These are phyloP conservation scores for Veloporphyrellus conicus DNA, from an alignment of 1,284 basidiomycete species.

Conservation along the genomic window DNA sequence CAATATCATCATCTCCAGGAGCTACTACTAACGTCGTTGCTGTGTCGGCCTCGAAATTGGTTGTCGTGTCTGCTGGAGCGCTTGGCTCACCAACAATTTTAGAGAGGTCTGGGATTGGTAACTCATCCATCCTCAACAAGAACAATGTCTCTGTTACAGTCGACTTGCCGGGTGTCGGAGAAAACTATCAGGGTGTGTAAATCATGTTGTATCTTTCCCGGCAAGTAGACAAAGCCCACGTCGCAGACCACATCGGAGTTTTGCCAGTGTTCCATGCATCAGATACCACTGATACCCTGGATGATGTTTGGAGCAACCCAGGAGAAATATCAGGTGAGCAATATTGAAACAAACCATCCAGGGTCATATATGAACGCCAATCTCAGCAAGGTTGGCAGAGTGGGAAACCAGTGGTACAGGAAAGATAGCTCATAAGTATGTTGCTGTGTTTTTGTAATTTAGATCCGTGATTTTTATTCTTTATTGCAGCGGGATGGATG, in stretches of 20 bases:
- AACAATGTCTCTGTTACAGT: conserved; percentile 40
- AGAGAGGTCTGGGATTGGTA: conserved; percentile 40
- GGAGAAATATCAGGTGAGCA: conserved; percentile 35
- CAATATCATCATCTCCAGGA: neutral
- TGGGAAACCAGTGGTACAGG: conserved; percentile 46
- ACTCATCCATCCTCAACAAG: conserved; percentile 37
- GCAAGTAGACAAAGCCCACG: too few species aligned
- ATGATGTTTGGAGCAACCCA: conserved; percentile 37
- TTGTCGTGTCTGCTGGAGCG: conserved; percentile 18
- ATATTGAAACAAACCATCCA: neutral
- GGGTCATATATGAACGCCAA: neutral
- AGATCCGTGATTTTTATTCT: neutral
- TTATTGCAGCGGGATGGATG: neutral
- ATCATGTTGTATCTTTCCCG: neutral
- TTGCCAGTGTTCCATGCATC: conserved; percentile 37
- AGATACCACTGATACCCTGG: conserved; percentile 42
- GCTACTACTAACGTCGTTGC: neutral
- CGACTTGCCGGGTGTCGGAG: conserved; percentile 53
- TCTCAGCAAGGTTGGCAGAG: conserved; percentile 37
- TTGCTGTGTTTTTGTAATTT: neutral
- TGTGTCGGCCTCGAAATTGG: conserved; percentile 8
- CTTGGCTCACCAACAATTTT: conserved; percentile 23
- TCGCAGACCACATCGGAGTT: conserved; percentile 41
- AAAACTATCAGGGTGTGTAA: conserved; percentile 43
- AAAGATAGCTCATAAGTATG: conserved; percentile 46